Evolutionary conservation across 1,284 basidiomycete genomes (phyloP).

Genomic region (Rhodotorula mucilaginosa): DNA sequence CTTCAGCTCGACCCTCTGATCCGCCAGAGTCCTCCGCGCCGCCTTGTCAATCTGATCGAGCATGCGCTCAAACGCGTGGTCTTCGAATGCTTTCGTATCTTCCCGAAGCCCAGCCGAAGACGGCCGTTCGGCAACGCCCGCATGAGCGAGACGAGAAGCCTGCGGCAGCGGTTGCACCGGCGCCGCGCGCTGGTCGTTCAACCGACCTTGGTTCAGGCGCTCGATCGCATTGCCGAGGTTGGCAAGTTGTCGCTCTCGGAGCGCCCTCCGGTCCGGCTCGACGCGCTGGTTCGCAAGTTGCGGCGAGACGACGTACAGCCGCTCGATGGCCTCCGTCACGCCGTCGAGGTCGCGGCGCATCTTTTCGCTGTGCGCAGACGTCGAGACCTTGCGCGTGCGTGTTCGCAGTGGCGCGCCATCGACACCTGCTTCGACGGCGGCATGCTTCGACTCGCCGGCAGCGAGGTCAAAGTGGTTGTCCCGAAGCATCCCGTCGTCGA

Average conservation of each 20-base stretch:
- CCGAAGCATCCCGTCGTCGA: not conserved
- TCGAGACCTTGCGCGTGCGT: slow-evolving; percentile 16
- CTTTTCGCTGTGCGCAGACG: slow-evolving; percentile 58
- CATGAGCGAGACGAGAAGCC: too few relatives aligned
- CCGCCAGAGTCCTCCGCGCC: slow-evolving; percentile 61
- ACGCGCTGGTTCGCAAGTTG: slow-evolving; percentile 82
- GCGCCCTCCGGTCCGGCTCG: slow-evolving; percentile 51
- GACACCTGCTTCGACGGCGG: not conserved
- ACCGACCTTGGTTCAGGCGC: slow-evolving; percentile 43
- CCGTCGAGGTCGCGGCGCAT: slow-evolving; percentile 75
- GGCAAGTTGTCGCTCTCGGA: slow-evolving; percentile 43
- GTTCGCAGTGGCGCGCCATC: not conserved
- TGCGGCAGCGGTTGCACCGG: slow-evolving; percentile 25
- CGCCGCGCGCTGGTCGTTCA: slow-evolving; percentile 47
- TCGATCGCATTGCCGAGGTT: slow-evolving; percentile 45
- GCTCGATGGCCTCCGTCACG: slow-evolving; percentile 78
- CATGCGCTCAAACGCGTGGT: slow-evolving; percentile 59
- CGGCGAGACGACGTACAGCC: slow-evolving; percentile 74
- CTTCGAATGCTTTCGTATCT: slow-evolving; percentile 5
- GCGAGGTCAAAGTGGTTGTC: not conserved
- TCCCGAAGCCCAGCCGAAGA: slow-evolving; percentile 38
- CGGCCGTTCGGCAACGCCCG: too few relatives aligned
- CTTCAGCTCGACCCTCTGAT: slow-evolving; percentile 60
- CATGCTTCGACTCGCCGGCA: not conserved
- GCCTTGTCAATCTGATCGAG: slow-evolving; percentile 69